phyloP scores from a whole-genome alignment of 2,329 filamentous ascomycete species.

The Daldinia eschscholtzii region DNA sequence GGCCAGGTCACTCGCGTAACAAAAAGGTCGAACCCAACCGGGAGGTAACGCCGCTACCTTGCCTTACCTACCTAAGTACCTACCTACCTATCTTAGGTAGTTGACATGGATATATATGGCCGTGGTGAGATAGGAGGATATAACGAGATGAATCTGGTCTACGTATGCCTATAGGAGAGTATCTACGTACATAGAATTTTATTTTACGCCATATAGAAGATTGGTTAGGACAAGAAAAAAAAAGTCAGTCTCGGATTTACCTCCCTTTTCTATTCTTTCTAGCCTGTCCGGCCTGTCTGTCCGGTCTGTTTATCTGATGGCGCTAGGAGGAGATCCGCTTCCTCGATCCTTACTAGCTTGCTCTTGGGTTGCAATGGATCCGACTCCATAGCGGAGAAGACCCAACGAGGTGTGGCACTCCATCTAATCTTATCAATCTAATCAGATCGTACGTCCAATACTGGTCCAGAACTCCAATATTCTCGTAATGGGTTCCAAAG shows the following conservation, averaged over 20 bases:
- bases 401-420: constrained; percentile 19
- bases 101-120: constrained; percentile 1
- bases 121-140: background rate
- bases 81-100: background rate
- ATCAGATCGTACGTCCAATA: constrained; percentile 43
- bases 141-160: background rate
- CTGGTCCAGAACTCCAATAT: constrained; percentile 11
- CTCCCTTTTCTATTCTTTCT: constrained; percentile 13
- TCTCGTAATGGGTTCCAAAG: constrained; percentile 23
- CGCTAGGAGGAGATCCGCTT: constrained; percentile 32
- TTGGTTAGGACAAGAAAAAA: background rate
- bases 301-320: constrained; percentile 43
- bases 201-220: background rate
- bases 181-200: background rate
- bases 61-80: background rate
- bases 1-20: constrained; percentile 23
- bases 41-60: background rate
- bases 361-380: constrained; percentile 19
- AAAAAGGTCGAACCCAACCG: background rate
- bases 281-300: background rate
- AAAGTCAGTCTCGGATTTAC: background rate
- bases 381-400: constrained; percentile 30
- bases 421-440: constrained; percentile 48
- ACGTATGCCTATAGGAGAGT: background rate
- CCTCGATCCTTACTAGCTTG: constrained; percentile 18